Evolutionary conservation across 2,329 filamentous ascomycete genomes (phyloP).

Genomic region (Coleophoma cylindrospora): DNA sequence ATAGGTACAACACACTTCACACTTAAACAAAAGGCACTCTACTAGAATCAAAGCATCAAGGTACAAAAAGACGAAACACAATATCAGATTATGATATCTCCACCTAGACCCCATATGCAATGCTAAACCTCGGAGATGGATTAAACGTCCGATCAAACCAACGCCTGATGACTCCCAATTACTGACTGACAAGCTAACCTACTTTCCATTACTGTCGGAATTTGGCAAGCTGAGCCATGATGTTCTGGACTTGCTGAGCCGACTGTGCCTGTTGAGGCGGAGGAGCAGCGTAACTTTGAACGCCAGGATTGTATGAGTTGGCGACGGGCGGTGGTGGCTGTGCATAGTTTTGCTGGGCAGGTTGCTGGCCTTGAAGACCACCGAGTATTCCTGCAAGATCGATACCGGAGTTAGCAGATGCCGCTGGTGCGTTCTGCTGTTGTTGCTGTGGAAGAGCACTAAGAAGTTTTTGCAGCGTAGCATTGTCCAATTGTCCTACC

Average conservation of each 20-base stretch:
- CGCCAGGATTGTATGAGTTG: constrained; percentile 22
- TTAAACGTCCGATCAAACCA: no score
- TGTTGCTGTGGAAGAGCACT: constrained; percentile 42
- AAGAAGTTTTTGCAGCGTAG: constrained; percentile 66
- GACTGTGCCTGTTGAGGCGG: constrained; percentile 28
- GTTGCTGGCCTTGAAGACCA: constrained; percentile 17
- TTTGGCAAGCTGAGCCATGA: constrained; percentile 67
- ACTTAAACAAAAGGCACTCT: no score
- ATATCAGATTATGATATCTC: background rate
- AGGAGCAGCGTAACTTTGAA: constrained; percentile 15
- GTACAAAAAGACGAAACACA: background rate
- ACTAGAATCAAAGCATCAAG: no score
- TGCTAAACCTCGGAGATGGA: background rate
- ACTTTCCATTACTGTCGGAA: constrained; percentile 45
- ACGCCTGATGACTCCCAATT: background rate
- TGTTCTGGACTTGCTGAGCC: constrained; percentile 60
- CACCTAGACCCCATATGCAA: background rate
- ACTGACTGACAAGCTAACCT: no score
- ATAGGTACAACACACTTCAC: no score
- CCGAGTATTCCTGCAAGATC: constrained; percentile 26
- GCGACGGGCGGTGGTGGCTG: constrained; percentile 19
- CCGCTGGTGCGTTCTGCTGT: constrained; percentile 16
- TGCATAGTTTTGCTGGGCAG: constrained; percentile 27
- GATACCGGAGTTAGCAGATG: constrained; percentile 28
- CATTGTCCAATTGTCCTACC: constrained; percentile 63